phyloP scores from a whole-genome alignment of 495 filamentous ascomycete species.

The Talaromyces nanjingensis region DNA sequence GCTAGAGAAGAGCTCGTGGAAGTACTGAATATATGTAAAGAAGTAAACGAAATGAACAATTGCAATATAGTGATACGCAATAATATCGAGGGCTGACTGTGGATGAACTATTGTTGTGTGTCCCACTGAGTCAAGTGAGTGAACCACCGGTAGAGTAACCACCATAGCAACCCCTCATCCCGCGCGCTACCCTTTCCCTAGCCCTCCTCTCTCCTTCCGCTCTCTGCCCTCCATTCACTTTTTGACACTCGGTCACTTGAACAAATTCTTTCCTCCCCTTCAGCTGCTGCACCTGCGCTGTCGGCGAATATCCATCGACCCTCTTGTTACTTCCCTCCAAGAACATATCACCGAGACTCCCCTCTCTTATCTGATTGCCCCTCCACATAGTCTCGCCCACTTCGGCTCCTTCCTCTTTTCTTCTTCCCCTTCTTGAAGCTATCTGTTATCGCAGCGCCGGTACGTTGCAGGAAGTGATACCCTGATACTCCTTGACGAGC shows the following conservation, averaged over 20 bases:
- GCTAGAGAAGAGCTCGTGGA: too few species aligned
- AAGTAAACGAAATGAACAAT: too few species aligned
- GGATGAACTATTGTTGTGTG: background rate
- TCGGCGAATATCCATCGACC: background rate
- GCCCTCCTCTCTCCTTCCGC: background rate
- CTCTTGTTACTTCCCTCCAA: background rate
- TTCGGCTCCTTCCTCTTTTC: background rate
- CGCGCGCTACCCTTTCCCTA: background rate
- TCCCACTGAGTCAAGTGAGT: background rate
- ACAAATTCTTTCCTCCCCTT: background rate
- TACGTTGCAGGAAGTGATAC: conserved; percentile 5
- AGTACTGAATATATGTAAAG: background rate
- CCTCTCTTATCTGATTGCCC: background rate
- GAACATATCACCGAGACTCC: background rate
- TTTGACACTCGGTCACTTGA: background rate
- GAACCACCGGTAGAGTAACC: background rate
- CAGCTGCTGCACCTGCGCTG: background rate
- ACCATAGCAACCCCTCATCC: background rate
- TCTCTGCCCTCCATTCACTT: background rate
- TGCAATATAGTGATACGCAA: background rate
- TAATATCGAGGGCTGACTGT: background rate
- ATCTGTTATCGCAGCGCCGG: background rate
- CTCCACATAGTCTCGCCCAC: background rate
- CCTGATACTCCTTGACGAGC: background rate
- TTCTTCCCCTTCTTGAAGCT: background rate